Conservation (phyloP, 441 rosid species). For the Syzygium malaccense region DNA sequence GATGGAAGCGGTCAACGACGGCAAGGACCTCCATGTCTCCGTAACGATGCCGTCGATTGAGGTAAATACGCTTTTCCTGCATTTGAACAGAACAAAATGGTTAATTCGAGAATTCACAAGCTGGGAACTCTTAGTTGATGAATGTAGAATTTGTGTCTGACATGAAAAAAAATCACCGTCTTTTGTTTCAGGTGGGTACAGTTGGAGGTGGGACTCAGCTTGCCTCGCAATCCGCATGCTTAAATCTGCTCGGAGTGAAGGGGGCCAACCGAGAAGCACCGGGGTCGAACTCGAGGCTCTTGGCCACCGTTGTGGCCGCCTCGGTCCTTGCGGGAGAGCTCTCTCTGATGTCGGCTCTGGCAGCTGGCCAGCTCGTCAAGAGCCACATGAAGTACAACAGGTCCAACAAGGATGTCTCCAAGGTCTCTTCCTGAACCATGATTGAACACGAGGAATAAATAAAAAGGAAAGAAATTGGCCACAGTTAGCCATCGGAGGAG, state of each 20-base stretch:
- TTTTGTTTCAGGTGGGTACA: not conserved
- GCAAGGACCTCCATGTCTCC: not conserved
- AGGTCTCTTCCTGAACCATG: not conserved
- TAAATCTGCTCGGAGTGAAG: not conserved
- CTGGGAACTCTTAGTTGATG: not conserved
- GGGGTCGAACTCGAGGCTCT: not conserved
- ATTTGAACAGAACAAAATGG: not conserved
- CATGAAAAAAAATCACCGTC: not conserved
- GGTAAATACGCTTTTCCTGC: not conserved
- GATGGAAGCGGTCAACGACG: not conserved
- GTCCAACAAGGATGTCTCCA: not conserved
- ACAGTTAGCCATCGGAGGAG: not conserved
- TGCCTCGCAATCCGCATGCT: not conserved
- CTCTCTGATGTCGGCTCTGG: not conserved
- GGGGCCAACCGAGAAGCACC: not conserved
- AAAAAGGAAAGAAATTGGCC: not conserved
- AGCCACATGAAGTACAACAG: conserved; percentile 5
- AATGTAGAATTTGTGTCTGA: not conserved
- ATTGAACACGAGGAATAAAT: not conserved
- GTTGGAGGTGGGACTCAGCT: conserved; percentile 4
- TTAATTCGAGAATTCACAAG: not conserved
- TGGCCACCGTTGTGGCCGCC: not conserved
- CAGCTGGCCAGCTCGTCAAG: not conserved
- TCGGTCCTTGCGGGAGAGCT: not conserved
- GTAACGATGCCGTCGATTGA: not conserved